A percentile compares a stretch with the other conserved stretches of the same genome.
Evolutionary conservation across 495 filamentous ascomycete genomes (phyloP).

Genomic region (Hypoxylon subgilvum): DNA sequence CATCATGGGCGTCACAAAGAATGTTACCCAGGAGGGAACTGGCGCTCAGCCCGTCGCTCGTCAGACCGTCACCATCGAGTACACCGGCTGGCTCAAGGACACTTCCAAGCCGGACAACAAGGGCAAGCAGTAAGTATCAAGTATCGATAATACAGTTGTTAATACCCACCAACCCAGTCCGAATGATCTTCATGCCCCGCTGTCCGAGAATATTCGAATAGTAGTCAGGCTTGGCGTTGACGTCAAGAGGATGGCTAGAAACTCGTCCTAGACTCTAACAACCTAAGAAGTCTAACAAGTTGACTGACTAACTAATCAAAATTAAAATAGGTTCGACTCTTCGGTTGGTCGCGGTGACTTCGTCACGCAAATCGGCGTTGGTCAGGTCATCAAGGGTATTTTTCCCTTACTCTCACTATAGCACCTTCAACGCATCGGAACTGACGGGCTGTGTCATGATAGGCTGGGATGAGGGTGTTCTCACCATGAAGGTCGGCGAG

Average conservation of each 20-base stretch:
- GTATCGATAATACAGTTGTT: too few relatives aligned
- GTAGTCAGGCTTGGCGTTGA: conserved; percentile 26
- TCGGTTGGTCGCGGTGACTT: conserved; percentile 72
- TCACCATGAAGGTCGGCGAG: conserved; percentile 80
- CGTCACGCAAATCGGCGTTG: conserved; percentile 70
- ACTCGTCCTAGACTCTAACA: too few relatives aligned
- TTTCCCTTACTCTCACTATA: background rate
- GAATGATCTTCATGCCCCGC: background rate
- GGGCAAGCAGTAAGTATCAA: conserved; percentile 51
- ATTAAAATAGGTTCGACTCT: conserved; percentile 72
- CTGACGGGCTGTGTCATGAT: conserved; percentile 25
- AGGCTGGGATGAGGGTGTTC: conserved; percentile 90
- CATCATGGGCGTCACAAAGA: conserved; percentile 61
- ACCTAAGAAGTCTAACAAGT: conserved; percentile 6
- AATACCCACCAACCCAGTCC: too few relatives aligned
- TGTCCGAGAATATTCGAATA: background rate
- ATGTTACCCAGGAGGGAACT: conserved; percentile 48
- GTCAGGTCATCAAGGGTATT: conserved; percentile 79
- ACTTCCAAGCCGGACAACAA: conserved; percentile 55
- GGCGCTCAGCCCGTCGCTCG: conserved; percentile 63
- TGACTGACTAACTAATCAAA: conserved; percentile 20
- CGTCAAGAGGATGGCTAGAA: conserved; percentile 6
- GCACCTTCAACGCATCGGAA: background rate
- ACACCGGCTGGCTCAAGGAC: conserved; percentile 82
- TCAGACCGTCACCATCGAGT: conserved; percentile 77